Evolutionary conservation across 805 yeast genomes (phyloP).

Genomic region (Komagataella pseudopastoris): DNA sequence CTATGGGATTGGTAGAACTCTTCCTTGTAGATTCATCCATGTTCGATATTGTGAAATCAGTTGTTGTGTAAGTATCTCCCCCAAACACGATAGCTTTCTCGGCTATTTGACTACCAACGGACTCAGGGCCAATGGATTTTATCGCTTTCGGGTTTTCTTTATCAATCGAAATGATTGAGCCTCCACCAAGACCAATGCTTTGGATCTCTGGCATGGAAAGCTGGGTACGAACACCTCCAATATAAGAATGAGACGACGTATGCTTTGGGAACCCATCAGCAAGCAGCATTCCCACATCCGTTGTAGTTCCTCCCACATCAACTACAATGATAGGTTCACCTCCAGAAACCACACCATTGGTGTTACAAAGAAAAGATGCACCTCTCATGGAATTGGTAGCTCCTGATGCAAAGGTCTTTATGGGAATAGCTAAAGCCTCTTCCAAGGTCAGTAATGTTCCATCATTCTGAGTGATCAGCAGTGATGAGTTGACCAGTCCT

Average conservation of each 20-base stretch:
- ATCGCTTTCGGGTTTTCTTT: slow-evolving; percentile 1
- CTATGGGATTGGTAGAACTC: slow-evolving; percentile 14
- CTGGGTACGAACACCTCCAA: slow-evolving; percentile 36
- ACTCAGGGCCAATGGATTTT: slow-evolving; percentile 31
- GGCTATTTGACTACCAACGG: slow-evolving; percentile 28
- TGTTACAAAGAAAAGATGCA: slow-evolving; percentile 25
- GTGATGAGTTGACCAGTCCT: slow-evolving; percentile 23
- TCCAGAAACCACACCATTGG: neutral
- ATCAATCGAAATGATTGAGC: slow-evolving; percentile 24
- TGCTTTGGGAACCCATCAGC: slow-evolving; percentile 35
- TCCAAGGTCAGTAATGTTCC: slow-evolving; percentile 28
- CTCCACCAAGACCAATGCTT: slow-evolving; percentile 37
- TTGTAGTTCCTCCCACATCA: slow-evolving; percentile 38
- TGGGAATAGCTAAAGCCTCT: slow-evolving; percentile 27
- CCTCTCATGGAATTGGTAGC: slow-evolving; percentile 35
- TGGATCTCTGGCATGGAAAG: slow-evolving; percentile 38
- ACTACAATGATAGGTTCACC: slow-evolving; percentile 22
- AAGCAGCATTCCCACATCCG: slow-evolving; percentile 32
- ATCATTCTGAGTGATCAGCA: slow-evolving; percentile 29
- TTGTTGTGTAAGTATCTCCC: slow-evolving; percentile 24
- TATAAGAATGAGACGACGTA: slow-evolving; percentile 24
- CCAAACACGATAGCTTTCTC: slow-evolving; percentile 25
- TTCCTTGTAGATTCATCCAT: slow-evolving; percentile 3
- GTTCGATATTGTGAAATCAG: slow-evolving; percentile 20
- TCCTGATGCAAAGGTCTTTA: slow-evolving; percentile 33